These are phyloP conservation scores for Raffaelea ambrosiae DNA, from an alignment of 2,329 filamentous ascomycete genomes.

Conservation along the genomic window DNA sequence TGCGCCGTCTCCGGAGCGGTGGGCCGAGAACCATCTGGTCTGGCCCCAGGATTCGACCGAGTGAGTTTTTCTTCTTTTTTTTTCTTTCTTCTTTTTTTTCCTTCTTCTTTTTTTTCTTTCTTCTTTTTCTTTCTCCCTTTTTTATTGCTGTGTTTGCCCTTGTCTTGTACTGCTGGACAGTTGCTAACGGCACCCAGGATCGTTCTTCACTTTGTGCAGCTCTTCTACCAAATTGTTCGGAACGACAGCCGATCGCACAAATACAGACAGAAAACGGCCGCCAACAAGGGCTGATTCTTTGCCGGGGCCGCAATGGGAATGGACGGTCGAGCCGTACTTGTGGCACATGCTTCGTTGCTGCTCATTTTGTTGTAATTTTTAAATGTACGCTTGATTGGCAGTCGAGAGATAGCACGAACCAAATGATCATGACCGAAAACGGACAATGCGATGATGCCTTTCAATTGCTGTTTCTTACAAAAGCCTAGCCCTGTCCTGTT, in stretches of 20 bases:
- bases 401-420: too few relatives aligned
- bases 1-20: neutral
- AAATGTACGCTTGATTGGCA: too few relatives aligned
- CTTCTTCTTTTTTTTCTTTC: neutral
- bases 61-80: neutral
- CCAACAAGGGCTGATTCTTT: too few relatives aligned
- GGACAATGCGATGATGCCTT: too few relatives aligned
- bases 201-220: conserved; percentile 9
- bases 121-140: neutral
- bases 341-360: too few relatives aligned
- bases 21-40: conserved; percentile 3
- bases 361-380: too few relatives aligned
- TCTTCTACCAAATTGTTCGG: conserved; percentile 10
- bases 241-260: neutral
- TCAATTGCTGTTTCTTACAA: too few relatives aligned
- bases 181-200: neutral
- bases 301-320: too few relatives aligned
- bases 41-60: conserved; percentile 13
- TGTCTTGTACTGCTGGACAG: neutral
- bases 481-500: too few relatives aligned
- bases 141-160: neutral
- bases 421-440: too few relatives aligned
- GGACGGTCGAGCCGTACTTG: too few relatives aligned
- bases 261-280: too few relatives aligned
- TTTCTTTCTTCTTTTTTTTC: neutral